A percentile compares a stretch with the other conserved stretches of the same genome.
Evolutionary conservation across 2,329 filamentous ascomycete species (phyloP).

Genomic region (Nemania bipapillata): DNA sequence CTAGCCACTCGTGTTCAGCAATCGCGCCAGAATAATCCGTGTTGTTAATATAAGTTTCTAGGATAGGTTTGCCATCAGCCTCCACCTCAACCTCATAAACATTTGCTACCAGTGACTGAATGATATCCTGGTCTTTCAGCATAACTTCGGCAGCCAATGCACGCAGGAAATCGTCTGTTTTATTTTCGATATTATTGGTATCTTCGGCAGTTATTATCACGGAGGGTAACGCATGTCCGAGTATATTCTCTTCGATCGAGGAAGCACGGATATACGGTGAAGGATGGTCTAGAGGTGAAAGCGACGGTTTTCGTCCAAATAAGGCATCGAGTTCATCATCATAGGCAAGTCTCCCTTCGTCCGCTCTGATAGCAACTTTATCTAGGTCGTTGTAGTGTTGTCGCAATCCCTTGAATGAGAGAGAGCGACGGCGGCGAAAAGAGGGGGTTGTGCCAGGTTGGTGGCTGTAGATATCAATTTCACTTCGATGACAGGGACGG

Average conservation of each 20-base stretch:
- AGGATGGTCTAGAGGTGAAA: not conserved
- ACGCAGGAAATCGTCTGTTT: slow-evolving; percentile 38
- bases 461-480: slow-evolving; percentile 26
- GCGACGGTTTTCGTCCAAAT: not conserved
- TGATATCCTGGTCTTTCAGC: not conserved
- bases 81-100: not conserved
- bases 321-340: slow-evolving; percentile 36
- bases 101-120: slow-evolving; percentile 6
- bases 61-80: not conserved
- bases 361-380: not conserved
- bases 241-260: not conserved
- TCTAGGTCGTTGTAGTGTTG: slow-evolving; percentile 17
- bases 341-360: slow-evolving; percentile 45
- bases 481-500: not conserved
- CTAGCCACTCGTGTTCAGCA: not conserved
- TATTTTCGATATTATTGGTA: slow-evolving; percentile 16
- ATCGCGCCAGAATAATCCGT: not conserved
- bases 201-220: slow-evolving; percentile 10
- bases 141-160: slow-evolving; percentile 34
- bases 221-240: not conserved
- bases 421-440: slow-evolving; percentile 10
- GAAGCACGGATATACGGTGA: not conserved
- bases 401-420: slow-evolving; percentile 4
- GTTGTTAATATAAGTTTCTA: not conserved
- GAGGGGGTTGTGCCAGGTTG: not conserved